A percentile compares a stretch with the other conserved stretches of the same genome.
Evolutionary conservation across 441 rosid species (phyloP).

Genomic region (Flueggea neowawraea): DNA sequence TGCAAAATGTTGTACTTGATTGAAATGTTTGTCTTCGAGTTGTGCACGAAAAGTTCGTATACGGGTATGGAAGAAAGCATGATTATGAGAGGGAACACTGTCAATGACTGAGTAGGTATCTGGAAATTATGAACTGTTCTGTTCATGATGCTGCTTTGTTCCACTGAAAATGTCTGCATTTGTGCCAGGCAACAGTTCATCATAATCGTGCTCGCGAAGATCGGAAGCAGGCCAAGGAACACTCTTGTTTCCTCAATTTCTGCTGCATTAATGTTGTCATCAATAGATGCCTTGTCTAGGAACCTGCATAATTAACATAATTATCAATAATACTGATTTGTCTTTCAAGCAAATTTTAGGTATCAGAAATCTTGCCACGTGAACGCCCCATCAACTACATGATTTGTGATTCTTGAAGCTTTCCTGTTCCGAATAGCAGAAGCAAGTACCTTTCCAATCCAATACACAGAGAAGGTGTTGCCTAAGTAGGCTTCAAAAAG

Average conservation of each 20-base stretch:
- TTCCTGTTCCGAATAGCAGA: constrained; percentile 39
- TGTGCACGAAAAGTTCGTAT: constrained; percentile 24
- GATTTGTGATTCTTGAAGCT: constrained; percentile 14
- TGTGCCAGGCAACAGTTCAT: constrained; percentile 60
- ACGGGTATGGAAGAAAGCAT: constrained; percentile 42
- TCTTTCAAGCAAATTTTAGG: not conserved
- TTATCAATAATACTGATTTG: not conserved
- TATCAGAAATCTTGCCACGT: constrained; percentile 21
- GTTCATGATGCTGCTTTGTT: constrained; percentile 49
- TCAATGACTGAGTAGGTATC: constrained; percentile 50
- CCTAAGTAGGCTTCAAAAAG: no score
- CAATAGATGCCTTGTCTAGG: constrained; percentile 35
- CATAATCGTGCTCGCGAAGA: constrained; percentile 51
- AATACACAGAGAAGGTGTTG: no score
- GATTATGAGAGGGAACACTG: constrained; percentile 35
- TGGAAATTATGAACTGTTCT: constrained; percentile 30
- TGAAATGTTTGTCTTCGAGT: constrained; percentile 7
- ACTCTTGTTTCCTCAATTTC: constrained; percentile 51
- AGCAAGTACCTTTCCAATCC: constrained; percentile 23
- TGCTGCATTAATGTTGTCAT: constrained; percentile 22
- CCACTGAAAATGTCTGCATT: constrained; percentile 52
- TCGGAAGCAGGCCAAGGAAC: constrained; percentile 50
- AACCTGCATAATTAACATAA: constrained; percentile 24
- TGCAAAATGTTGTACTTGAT: constrained; percentile 12
- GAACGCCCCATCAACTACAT: constrained; percentile 12